Evolutionary conservation across 176 grass and related monocot species (phyloP).

Genomic region (Oryza meyeriana): DNA sequence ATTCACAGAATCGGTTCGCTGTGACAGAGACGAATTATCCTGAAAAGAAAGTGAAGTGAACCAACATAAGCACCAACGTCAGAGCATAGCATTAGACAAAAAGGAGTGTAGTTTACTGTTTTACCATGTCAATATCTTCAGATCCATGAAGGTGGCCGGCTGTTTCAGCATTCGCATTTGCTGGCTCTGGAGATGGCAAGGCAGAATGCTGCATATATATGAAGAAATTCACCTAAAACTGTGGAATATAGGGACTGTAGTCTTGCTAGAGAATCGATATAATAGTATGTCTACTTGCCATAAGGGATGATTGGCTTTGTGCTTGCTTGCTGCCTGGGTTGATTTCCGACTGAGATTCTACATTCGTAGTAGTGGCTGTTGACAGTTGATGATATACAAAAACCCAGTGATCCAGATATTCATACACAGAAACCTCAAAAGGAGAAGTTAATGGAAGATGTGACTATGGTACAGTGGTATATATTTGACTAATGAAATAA

Average conservation of each 20-base stretch:
- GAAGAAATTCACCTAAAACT: neutral
- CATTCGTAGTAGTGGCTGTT: conserved; percentile 8
- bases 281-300: conserved; percentile 10
- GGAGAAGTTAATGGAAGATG: neutral
- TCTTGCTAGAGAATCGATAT: neutral
- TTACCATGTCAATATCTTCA: conserved; percentile 36
- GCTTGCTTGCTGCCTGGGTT: conserved; percentile 4
- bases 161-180: neutral
- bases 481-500: neutral
- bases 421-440: conserved; percentile 6
- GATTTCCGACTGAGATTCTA: neutral
- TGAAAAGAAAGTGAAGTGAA: conserved; percentile 13
- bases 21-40: neutral
- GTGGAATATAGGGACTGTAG: neutral
- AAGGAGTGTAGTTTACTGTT: neutral
- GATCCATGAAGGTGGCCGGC: neutral
- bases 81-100: neutral
- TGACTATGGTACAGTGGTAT: neutral
- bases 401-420: neutral
- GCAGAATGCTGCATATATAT: conserved; percentile 3
- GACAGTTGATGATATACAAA: neutral
- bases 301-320: conserved; percentile 1
- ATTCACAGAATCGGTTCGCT: conserved; percentile 8
- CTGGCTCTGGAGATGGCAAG: conserved; percentile 1
- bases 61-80: neutral